Base-by-base conservation (phyloP, 2,329 filamentous ascomycete genomes). In the Trichoderma atroviride region DNA sequence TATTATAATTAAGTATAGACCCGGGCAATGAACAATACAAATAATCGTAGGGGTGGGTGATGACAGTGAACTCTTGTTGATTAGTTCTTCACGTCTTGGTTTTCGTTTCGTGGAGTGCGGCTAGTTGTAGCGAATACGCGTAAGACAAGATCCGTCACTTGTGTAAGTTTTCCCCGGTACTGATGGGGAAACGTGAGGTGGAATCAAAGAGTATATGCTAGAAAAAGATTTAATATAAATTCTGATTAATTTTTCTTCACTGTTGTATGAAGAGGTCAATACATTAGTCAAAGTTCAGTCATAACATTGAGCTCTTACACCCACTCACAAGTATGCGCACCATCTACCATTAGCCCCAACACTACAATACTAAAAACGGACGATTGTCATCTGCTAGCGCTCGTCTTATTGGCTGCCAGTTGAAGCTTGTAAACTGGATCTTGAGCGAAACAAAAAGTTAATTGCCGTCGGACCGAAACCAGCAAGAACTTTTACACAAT, bases 341-440 rank as follows among this genome's bases (percentile, higher is more conserved):
- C 40, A 9, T n/a, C 19, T 4, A 4, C 40, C 40, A 9, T 40
- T 64, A 10, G 61, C 2, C 22, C 29, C 50, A 64, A 64, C 61
- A 16, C 61, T 43, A 64, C 61, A 64, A 64, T 64, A 35, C 61
- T 64, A 55, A 64, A 64, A 64, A n/a, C 24, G 50, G 61, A 43
- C 33, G 31, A 64, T 64, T 64, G 61, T 64, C 22, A 24, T 55
- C 10, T 14, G 24, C 10, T 22, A 16, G 50, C 33, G 33, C 50
- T 35, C 11, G 50, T 56, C 29, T 43, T 4, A 64, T 64, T 56
- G 61, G 61, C 50, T 52, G 61, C 33, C 22, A 50, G 9, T 16
- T 40, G 37, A 50, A 43, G 33, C 14, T 35, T 50, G 27, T 50
- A 22, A 29, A 40, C 40, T 40, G 19, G 40, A 9, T 13, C 19